Conservation (phyloP, 257 asterid genomes). For the Avicennia marina region DNA sequence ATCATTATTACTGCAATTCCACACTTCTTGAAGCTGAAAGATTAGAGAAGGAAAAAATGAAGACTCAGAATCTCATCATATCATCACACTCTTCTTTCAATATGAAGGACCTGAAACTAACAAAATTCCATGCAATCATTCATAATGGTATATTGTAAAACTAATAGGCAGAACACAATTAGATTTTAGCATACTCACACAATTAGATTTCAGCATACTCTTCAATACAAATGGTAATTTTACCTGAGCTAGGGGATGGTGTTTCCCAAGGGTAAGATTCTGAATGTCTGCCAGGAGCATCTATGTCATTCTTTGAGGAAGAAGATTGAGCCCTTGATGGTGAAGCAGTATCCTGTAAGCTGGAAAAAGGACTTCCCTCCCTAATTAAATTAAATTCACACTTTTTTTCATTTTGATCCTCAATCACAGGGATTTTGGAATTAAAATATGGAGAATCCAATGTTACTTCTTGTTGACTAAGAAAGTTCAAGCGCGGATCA, state of each 20-base stretch:
- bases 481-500: constrained; percentile 55
- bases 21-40: too few species aligned
- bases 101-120: too few species aligned
- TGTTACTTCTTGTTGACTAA: constrained; percentile 52
- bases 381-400: constrained; percentile 33
- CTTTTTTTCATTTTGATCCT: constrained; percentile 29
- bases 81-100: too few species aligned
- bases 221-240: background rate
- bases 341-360: constrained; percentile 49
- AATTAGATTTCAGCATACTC: too few species aligned
- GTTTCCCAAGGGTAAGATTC: constrained; percentile 57
- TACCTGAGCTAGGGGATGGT: constrained; percentile 93
- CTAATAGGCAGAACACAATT: too few species aligned
- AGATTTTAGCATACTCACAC: too few species aligned
- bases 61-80: too few species aligned
- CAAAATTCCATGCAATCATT: too few species aligned
- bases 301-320: constrained; percentile 64
- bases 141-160: too few species aligned
- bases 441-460: constrained; percentile 53
- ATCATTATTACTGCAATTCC: too few species aligned
- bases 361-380: constrained; percentile 36
- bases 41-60: too few species aligned
- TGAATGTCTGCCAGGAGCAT: constrained; percentile 40
- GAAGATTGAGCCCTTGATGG: constrained; percentile 74
- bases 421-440: constrained; percentile 35